Evolutionary conservation across 2,329 filamentous ascomycete genomes (phyloP).

Genomic region (Neoscytalidium dimidiatum): DNA sequence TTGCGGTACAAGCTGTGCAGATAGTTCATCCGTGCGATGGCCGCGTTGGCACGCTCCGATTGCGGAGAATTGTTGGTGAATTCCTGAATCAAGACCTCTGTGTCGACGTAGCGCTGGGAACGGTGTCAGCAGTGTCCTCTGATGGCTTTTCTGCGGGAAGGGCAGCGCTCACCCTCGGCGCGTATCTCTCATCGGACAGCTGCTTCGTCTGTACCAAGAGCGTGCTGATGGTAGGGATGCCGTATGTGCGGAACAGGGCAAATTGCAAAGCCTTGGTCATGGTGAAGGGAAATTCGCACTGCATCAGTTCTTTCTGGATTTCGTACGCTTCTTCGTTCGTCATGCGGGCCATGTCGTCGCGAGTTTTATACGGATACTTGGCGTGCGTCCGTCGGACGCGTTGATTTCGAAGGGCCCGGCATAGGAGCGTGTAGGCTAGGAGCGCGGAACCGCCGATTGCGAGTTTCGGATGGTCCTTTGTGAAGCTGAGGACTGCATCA

Average conservation of each 20-base stretch:
- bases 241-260: constrained; percentile 54
- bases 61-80: constrained; percentile 30
- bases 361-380: constrained; percentile 47
- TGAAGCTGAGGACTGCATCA: not conserved
- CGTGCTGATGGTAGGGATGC: constrained; percentile 39
- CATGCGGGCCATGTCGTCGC: constrained; percentile 53
- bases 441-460: constrained; percentile 16
- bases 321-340: constrained; percentile 55
- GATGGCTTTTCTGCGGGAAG: not conserved
- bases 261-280: constrained; percentile 57
- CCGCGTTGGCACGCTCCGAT: constrained; percentile 40
- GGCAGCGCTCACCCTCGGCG: constrained; percentile 20
- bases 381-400: constrained; percentile 42
- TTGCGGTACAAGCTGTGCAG: constrained; percentile 61
- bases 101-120: constrained; percentile 34
- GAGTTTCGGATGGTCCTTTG: not conserved
- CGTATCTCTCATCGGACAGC: constrained; percentile 28
- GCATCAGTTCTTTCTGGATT: constrained; percentile 49
- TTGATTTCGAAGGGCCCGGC: constrained; percentile 39
- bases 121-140: not conserved
- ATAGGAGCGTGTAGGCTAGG: constrained; percentile 35
- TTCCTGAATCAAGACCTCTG: constrained; percentile 34
- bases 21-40: constrained; percentile 65
- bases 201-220: constrained; percentile 37
- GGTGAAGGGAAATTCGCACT: constrained; percentile 59